Conservation (phyloP, 257 asterid species). For the Datura wrightii region DNA sequence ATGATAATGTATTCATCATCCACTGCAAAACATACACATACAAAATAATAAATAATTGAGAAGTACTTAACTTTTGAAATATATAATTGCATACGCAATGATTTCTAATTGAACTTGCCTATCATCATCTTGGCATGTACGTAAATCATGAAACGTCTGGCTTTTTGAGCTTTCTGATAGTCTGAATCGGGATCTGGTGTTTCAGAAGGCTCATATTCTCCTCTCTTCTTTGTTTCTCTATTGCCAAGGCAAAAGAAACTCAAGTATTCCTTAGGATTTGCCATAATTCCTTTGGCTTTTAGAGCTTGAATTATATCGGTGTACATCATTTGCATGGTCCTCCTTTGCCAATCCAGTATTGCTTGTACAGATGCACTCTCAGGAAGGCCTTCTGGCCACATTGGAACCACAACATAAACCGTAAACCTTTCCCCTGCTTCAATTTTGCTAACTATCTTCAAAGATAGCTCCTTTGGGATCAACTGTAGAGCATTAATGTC, state of each 20-base stretch:
- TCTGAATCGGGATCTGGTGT: conserved; percentile 24
- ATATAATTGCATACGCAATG: neutral
- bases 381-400: conserved; percentile 38
- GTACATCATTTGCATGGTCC: conserved; percentile 36
- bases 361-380: conserved; percentile 31
- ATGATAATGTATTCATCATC: conserved; percentile 31
- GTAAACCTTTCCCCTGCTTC: conserved; percentile 32
- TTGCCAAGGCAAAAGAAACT: conserved; percentile 36
- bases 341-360: conserved; percentile 36
- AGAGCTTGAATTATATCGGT: conserved; percentile 31
- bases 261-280: conserved; percentile 28
- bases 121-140: conserved; percentile 37
- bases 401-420: conserved; percentile 33
- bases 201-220: conserved; percentile 36
- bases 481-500: conserved; percentile 25
- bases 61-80: neutral
- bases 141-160: conserved; percentile 37
- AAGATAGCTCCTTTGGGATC: conserved; percentile 32
- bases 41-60: neutral
- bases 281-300: neutral
- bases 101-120: conserved; percentile 22
- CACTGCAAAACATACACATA: neutral
- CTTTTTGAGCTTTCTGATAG: conserved; percentile 33
- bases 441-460: conserved; percentile 25
- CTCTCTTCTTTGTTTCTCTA: conserved; percentile 31